phyloP scores from a whole-genome alignment of 2,329 filamentous ascomycete species.

The Hysterium pulicare region DNA sequence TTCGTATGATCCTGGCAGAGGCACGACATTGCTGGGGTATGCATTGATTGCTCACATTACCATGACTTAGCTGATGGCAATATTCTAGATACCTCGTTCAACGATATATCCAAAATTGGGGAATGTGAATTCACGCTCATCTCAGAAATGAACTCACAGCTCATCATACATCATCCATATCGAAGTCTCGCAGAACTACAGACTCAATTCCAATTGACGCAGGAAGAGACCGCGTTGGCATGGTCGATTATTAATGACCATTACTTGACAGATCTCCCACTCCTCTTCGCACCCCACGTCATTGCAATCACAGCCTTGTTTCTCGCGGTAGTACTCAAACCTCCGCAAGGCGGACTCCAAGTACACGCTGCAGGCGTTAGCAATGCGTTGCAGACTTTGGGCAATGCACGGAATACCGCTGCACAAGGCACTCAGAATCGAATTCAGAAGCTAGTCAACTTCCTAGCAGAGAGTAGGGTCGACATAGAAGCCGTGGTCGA shows the following conservation, averaged over 20 bases:
- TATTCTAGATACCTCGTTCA: conserved; percentile 31
- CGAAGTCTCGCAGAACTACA: conserved; percentile 72
- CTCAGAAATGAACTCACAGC: conserved; percentile 82
- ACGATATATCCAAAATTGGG: conserved; percentile 77
- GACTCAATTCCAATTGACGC: conserved; percentile 64
- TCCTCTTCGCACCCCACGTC: conserved; percentile 81
- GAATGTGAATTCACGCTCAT: conserved; percentile 94
- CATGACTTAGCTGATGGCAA: background rate
- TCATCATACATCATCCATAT: conserved; percentile 90
- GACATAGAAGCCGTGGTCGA: conserved; percentile 84
- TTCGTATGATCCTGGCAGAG: conserved; percentile 83
- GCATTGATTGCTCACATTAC: conserved; percentile 2
- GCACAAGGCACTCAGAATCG: conserved; percentile 45
- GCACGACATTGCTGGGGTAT: conserved; percentile 63
- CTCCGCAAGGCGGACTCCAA: conserved; percentile 52
- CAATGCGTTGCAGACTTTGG: conserved; percentile 35
- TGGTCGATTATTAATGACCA: conserved; percentile 87
- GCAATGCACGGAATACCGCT: conserved; percentile 27
- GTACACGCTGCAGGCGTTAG: conserved; percentile 41
- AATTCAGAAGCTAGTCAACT: conserved; percentile 68
- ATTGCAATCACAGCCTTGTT: conserved; percentile 85
- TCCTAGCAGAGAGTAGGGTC: conserved; percentile 81
- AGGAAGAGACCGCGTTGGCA: conserved; percentile 74
- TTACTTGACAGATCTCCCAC: conserved; percentile 85
- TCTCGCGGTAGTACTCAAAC: conserved; percentile 76